Conservation (phyloP, 73 alveolate species). For the Tetrahymena elliotti region DNA sequence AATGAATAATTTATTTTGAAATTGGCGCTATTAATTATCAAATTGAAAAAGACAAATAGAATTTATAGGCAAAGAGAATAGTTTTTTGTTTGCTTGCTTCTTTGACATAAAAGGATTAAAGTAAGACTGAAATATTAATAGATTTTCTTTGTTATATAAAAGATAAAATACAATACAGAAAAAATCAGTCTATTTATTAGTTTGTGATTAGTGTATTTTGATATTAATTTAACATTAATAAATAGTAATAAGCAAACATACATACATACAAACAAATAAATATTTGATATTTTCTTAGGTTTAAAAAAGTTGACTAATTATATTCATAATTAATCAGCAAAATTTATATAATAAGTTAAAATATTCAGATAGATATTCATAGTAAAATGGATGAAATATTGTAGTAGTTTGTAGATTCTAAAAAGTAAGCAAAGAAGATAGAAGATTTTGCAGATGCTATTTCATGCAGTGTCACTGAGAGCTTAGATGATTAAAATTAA, state of each 20-base stretch:
- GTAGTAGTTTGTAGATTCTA: neutral
- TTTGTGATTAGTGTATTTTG: neutral
- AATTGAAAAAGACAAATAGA: neutral
- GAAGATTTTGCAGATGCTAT: neutral
- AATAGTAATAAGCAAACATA: neutral
- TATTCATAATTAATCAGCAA: neutral
- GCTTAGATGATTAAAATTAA: neutral
- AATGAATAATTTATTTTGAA: neutral
- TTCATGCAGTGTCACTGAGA: neutral
- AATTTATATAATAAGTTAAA: neutral
- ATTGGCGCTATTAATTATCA: neutral
- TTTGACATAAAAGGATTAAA: neutral
- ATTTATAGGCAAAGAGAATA: neutral
- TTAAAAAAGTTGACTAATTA: neutral
- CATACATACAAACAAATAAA: neutral
- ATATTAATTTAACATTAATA: neutral
- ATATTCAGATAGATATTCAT: neutral
- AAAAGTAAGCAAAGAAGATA: neutral
- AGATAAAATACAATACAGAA: neutral
- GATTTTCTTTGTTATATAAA: neutral
- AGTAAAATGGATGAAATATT: neutral
- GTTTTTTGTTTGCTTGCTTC: neutral
- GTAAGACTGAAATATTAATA: neutral
- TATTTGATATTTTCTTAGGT: neutral
- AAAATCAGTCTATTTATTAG: neutral